These are phyloP conservation scores for Amanita thiersii DNA, from an alignment of 768 basidiomycete genomes.

Conservation along the genomic window DNA sequence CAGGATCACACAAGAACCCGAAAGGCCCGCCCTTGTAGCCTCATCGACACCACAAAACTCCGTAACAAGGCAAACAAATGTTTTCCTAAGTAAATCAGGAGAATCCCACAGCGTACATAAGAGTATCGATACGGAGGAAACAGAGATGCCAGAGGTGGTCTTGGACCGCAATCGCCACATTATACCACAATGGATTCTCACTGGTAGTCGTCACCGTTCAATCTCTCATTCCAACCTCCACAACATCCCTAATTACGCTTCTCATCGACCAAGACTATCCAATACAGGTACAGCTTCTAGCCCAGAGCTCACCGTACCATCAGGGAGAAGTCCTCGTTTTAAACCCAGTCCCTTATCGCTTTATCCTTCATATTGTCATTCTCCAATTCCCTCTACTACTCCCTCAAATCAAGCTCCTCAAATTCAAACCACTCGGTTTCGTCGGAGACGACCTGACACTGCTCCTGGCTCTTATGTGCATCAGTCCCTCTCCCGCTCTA, in stretches of 20 bases:
- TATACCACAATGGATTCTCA: slow-evolving; percentile 87
- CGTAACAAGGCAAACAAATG: too few species aligned
- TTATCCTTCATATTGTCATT: slow-evolving; percentile 21
- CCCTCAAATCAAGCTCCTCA: slow-evolving; percentile 7
- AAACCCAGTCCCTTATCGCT: slow-evolving; percentile 34
- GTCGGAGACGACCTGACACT: too few species aligned
- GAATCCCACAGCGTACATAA: too few species aligned
- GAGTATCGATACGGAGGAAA: slow-evolving; percentile 54
- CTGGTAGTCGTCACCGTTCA: slow-evolving; percentile 40
- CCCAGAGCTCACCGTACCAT: slow-evolving; percentile 45
- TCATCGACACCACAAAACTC: too few species aligned
- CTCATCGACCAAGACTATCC: slow-evolving; percentile 28
- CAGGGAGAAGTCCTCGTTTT: neutral
- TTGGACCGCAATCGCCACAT: slow-evolving; percentile 93
- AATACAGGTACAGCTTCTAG: slow-evolving; percentile 57
- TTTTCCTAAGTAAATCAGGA: too few species aligned
- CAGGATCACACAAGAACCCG: neutral
- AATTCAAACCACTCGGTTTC: too few species aligned
- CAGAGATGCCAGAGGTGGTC: slow-evolving; percentile 91
- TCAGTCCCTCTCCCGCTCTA: neutral
- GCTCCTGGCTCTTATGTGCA: too few species aligned
- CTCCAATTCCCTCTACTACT: neutral
- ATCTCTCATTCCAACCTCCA: slow-evolving; percentile 39
- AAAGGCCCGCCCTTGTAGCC: too few species aligned
- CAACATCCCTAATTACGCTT: slow-evolving; percentile 23